phyloP scores from a whole-genome alignment of 257 asterid genomes.

The Jasminum sambac region DNA sequence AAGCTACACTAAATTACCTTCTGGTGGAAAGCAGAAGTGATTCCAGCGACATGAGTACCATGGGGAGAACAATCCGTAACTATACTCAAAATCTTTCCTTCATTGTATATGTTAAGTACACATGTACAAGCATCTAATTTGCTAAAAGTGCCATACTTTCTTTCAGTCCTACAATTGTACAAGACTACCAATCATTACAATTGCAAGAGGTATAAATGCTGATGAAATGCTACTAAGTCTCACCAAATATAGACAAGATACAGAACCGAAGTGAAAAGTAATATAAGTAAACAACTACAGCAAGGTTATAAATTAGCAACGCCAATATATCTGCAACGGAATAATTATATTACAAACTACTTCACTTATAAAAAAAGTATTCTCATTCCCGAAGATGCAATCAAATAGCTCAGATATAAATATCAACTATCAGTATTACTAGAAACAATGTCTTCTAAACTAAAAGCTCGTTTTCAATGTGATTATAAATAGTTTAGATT shows the following conservation, averaged over 20 bases:
- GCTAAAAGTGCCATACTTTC: slow-evolving; percentile 87
- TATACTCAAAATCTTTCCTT: slow-evolving; percentile 85
- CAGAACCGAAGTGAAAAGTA: slow-evolving; percentile 17
- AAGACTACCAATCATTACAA: slow-evolving; percentile 21
- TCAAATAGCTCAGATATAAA: slow-evolving; percentile 20
- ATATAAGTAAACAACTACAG: slow-evolving; percentile 14
- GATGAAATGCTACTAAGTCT: slow-evolving; percentile 20
- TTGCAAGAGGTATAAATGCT: slow-evolving; percentile 19
- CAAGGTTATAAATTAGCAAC: slow-evolving; percentile 11
- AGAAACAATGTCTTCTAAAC: not conserved
- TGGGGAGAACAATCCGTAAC: slow-evolving; percentile 96
- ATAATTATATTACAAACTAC: slow-evolving; percentile 7
- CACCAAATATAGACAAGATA: slow-evolving; percentile 23
- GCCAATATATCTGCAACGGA: not conserved
- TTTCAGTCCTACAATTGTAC: slow-evolving; percentile 66
- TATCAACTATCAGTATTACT: not conserved
- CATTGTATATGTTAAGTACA: slow-evolving; percentile 71
- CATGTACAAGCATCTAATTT: slow-evolving; percentile 85
- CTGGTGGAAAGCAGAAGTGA: slow-evolving; percentile 87
- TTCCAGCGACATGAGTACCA: slow-evolving; percentile 99
- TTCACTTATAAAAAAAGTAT: slow-evolving; percentile 9
- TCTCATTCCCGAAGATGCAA: slow-evolving; percentile 16
- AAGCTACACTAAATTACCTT: slow-evolving; percentile 48
- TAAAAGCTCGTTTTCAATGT: no score
- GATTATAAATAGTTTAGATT: no score